Evolutionary conservation across 2,329 filamentous ascomycete species (phyloP), one percentile per base, ranked within the genome.

Genomic region (Amauroascus verrucosus): DNA sequence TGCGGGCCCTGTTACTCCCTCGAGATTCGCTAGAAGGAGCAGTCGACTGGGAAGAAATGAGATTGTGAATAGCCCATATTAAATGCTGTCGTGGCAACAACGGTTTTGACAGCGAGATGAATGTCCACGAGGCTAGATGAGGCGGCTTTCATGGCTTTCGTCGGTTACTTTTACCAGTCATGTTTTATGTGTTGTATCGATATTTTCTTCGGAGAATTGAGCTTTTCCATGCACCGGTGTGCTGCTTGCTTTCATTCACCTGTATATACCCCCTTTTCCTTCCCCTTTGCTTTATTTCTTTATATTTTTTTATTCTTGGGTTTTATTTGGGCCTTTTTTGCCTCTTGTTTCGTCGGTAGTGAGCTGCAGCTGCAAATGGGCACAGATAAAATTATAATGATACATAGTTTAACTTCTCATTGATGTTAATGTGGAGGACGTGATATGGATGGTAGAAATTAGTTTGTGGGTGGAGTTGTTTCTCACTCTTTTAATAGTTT

Each of bases 41-140:
- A 26, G 38, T n/a, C 48, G 48, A 24, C 11, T 51, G 37, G 38
- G 37, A 13, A 82, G 80, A 65, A 85, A 89, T 40, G 88, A 95
- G 54, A 83, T 96, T 61, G 91, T 97, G 22, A 84, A 95, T 64
- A 81, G 78, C 55, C 81, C 80, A 46, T 83, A 82, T 56, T 83
- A 66, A 46, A 46, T 16, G 30, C 24, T 20, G 18, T 30, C 45
- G 7, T 28, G 16, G 9, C 7, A 48, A 26, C 28, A 33, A 33
- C 38, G 46, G 26, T 48, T 22, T 48, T 24, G 45, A 20, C 8
- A 22, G 6, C 18, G 8, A 26, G 11, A 26, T 26, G 40, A 22
- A 30, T 28, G 20, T 11, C 16, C 14, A n/a, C n/a, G n/a, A 16
- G 30, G 24, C 30, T 9, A 32, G 44, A 46, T n/a, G 28, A 13